Base-by-base conservation (phyloP, 495 filamentous ascomycete species). In the Hypoxylon subgilvum region DNA sequence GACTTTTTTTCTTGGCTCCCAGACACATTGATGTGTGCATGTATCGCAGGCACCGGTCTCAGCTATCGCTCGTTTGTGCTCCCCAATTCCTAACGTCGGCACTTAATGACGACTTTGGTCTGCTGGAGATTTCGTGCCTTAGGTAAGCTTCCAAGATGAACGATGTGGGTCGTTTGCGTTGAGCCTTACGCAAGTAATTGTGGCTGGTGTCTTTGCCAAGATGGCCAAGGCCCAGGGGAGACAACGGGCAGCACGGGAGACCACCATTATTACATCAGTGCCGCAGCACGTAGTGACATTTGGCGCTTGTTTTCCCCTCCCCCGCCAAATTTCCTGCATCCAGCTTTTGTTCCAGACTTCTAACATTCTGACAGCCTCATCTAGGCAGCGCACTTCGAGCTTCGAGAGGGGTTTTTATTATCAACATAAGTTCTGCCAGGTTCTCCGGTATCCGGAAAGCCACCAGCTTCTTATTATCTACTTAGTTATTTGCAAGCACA, bases 181-280 rank as follows among this genome's bases (percentile, higher is more conserved):
- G 34, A 47, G 56, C 45, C 57, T 71, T 71, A 72, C 70, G 70
- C 70, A 72, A 72, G 63, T 65, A 45, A 52, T 36, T 71, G 70
- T 69, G 68, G 68, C 70, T 69, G 63, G 63, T 65, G 55, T 18
- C 46, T 41, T 18, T 45, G 61, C 65, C 59, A 70, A 68, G 65
- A 7, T 12, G 16, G 42, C 36, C 42, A 44, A 56, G 58, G 16
- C 6, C 34, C 28, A 49, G 48, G 51, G 31, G 36, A 16, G 28
- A n/a, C n/a, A n/a, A n/a, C n/a, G 38, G 17, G 39, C 10, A 12
- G 4, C 36, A 8, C 10, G 27, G 5, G 27, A 5, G 10, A 5
- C 10, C 10, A 22, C 2, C 23, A 32, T 51, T 51, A 72, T 72
- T 72, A 69, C 67, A 67, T 72, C 67, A 70, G 68, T 61, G 62